Percentiles rank a stretch among this genome's conserved stretches.
These are phyloP conservation scores for Calonectria ilicicola DNA, from an alignment of 2,329 filamentous ascomycete genomes.

Conservation along the genomic window DNA sequence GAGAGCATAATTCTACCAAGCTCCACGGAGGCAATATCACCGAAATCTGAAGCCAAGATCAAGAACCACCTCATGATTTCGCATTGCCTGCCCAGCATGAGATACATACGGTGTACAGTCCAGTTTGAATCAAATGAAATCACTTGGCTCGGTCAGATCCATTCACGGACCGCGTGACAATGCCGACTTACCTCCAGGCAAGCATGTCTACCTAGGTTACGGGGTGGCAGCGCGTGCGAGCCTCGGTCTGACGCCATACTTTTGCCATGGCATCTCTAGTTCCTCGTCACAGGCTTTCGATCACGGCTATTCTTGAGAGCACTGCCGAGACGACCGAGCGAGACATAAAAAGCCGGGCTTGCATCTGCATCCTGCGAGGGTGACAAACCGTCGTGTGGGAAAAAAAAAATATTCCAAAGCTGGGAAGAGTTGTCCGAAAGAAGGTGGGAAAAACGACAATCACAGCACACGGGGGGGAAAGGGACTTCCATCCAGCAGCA, in stretches of 20 bases:
- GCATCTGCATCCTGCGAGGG: slow-evolving; percentile 25
- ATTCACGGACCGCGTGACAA: slow-evolving; percentile 19
- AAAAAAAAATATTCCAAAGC: neutral
- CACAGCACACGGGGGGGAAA: neutral
- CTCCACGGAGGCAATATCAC: slow-evolving; percentile 10
- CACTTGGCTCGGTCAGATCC: slow-evolving; percentile 24
- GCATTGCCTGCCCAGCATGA: neutral
- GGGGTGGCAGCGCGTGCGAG: slow-evolving; percentile 1
- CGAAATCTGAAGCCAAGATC: neutral
- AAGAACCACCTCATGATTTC: slow-evolving; percentile 11
- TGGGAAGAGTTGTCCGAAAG: neutral
- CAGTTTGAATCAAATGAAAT: slow-evolving; percentile 1
- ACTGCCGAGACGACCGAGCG: slow-evolving; percentile 21
- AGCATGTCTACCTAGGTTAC: slow-evolving; percentile 12
- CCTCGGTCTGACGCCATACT: slow-evolving; percentile 27
- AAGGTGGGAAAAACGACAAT: neutral
- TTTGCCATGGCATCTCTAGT: slow-evolving; percentile 4
- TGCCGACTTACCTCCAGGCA: neutral
- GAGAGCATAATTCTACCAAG: neutral
- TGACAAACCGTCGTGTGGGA: neutral
- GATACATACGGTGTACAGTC: neutral
- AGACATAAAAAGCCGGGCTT: slow-evolving; percentile 23
- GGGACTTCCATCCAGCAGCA: neutral
- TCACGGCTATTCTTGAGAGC: neutral
- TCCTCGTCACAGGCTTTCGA: slow-evolving; percentile 22